Evolutionary conservation across 2,329 filamentous ascomycete genomes (phyloP).

Genomic region (Cercospora brassicicola): DNA sequence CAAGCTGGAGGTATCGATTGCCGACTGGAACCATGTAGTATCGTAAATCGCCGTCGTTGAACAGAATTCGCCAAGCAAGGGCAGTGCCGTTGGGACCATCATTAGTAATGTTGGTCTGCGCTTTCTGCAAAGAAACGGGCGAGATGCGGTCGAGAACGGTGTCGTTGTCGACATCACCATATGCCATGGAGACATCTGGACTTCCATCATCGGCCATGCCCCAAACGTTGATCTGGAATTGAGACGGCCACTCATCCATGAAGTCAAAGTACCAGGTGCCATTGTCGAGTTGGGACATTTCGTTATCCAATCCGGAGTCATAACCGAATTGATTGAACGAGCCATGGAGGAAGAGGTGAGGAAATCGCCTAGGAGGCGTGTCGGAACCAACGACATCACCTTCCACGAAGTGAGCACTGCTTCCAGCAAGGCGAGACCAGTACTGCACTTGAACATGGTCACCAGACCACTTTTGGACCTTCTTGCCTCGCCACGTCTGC

Average conservation of each 20-base stretch:
- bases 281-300: constrained; percentile 50
- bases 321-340: constrained; percentile 65
- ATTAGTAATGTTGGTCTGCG: constrained; percentile 60
- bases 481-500: constrained; percentile 57
- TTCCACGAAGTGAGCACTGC: constrained; percentile 61
- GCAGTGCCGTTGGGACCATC: constrained; percentile 54
- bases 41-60: constrained; percentile 56
- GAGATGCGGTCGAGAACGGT: constrained; percentile 62
- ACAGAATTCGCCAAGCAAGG: constrained; percentile 56
- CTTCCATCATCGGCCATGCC: constrained; percentile 64
- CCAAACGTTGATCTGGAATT: constrained; percentile 65
- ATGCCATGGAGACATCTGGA: constrained; percentile 60
- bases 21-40: constrained; percentile 57
- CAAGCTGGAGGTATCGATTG: constrained; percentile 55
- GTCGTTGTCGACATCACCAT: constrained; percentile 63
- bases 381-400: constrained; percentile 52
- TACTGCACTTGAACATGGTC: constrained; percentile 65
- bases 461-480: constrained; percentile 59
- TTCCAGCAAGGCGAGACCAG: constrained; percentile 60
- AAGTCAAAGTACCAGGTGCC: constrained; percentile 61
- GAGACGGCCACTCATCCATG: constrained; percentile 63
- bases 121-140: constrained; percentile 57
- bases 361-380: constrained; percentile 52
- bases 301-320: constrained; percentile 59
- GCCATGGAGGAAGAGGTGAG: constrained; percentile 64